Evolutionary conservation across 805 yeast genomes (phyloP), one percentile per base, ranked within the genome.

Genomic region (Cyberlindnera euphorbiae): DNA sequence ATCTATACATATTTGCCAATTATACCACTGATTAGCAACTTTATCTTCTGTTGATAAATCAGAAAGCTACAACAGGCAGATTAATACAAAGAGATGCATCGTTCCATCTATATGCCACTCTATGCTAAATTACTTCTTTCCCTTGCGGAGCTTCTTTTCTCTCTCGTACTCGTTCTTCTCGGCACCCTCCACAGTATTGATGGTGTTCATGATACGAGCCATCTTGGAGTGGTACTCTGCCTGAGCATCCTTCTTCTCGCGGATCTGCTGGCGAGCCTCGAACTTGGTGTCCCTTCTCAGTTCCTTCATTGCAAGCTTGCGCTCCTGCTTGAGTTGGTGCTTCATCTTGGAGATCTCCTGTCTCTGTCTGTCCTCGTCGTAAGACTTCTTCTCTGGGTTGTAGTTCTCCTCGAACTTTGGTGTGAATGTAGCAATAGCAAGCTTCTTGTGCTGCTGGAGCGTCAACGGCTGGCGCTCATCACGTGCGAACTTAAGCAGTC

Each of bases 361-460:
- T 61, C 93, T 73, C 42, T 82, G 79, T 49, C 79, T 71, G 58
- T 89, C 83, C 35, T 82, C 74, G 59, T 90, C 96, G 59, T 87
- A 83, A 8, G 94, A 84, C 65, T 85, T 89, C 75, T 79, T 85
- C 56, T 87, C 96, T 38, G 96, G 96, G 64, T 89, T 90, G 75
- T 81, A 93, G 68, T 88, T 87, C 54, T 87, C 97, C 63, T 90
- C 97, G 58, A 82, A 93, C 62, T 84, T 80, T 46, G 99, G 99
- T 25, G 88, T 82, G 52, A 73, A 74, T 2, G 95, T 74, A 27
- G 88, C 80, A 53, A 93, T 83, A 4, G 96, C 83, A 38, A 93
- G 56, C 17, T 95, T 87, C 53, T 75, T 77, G 65, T 89, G 97
- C 7, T 75, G 64, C 63, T 93, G 99, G 44, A 93, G 69, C 12